These are phyloP conservation scores for Anthostomella pinea DNA, from an alignment of 2,329 filamentous ascomycete genomes.

Conservation along the genomic window DNA sequence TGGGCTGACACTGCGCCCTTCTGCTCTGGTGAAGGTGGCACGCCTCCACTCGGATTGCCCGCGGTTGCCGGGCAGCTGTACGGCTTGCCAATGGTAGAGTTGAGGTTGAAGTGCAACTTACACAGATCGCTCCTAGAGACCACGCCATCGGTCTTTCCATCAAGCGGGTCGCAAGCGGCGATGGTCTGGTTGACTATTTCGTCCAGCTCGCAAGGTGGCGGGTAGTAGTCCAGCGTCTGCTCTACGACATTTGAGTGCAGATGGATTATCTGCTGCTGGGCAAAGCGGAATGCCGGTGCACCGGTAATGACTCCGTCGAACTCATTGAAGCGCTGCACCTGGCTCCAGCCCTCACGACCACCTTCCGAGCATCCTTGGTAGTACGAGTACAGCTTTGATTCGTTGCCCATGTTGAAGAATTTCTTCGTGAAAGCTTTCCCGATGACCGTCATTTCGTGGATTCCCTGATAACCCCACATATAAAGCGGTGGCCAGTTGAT, in stretches of 20 bases:
- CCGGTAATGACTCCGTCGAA: conserved; percentile 46
- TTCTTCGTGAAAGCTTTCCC: conserved; percentile 42
- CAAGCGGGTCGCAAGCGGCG: conserved; percentile 51
- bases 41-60: conserved; percentile 18
- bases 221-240: conserved; percentile 38
- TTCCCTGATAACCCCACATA: conserved; percentile 38
- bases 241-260: conserved; percentile 39
- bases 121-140: conserved; percentile 39
- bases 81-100: conserved; percentile 42
- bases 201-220: conserved; percentile 41
- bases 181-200: conserved; percentile 54
- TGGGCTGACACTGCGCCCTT: conserved; percentile 29
- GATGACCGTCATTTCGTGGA: conserved; percentile 36
- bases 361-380: conserved; percentile 55
- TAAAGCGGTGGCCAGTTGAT: conserved; percentile 35
- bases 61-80: conserved; percentile 42
- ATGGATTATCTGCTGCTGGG: conserved; percentile 45
- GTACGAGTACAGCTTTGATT: conserved; percentile 41
- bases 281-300: conserved; percentile 45
- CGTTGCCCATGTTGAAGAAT: conserved; percentile 36
- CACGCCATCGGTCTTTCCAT: conserved; percentile 53
- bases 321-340: conserved; percentile 50
- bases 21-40: conserved; percentile 22
- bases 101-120: conserved; percentile 38
- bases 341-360: conserved; percentile 46